Evolutionary conservation across 2,329 filamentous ascomycete genomes (phyloP).

Genomic region (Ascochyta rabiei): DNA sequence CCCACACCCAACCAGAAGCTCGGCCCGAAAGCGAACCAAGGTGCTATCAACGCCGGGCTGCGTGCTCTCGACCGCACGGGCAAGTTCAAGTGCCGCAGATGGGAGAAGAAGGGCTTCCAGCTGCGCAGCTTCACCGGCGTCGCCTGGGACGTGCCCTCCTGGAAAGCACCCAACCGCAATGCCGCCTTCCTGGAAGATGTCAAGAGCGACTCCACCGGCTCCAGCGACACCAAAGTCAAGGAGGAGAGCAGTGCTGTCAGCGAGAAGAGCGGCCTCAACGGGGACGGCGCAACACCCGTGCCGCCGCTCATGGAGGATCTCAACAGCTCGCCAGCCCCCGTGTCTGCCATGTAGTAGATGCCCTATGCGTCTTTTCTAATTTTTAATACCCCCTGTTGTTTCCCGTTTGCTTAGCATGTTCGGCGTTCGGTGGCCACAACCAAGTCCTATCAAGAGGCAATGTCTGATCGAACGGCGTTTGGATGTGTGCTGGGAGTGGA

Average conservation of each 20-base stretch:
- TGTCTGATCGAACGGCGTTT: slow-evolving; percentile 21
- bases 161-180: slow-evolving; percentile 73
- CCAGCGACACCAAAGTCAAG: slow-evolving; percentile 63
- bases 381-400: slow-evolving; percentile 1
- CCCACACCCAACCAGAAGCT: slow-evolving; percentile 73
- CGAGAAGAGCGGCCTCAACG: slow-evolving; percentile 64
- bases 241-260: slow-evolving; percentile 65
- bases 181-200: slow-evolving; percentile 65
- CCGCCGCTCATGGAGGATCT: slow-evolving; percentile 50
- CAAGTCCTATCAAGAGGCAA: slow-evolving; percentile 29
- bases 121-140: slow-evolving; percentile 94
- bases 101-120: slow-evolving; percentile 80
- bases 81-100: slow-evolving; percentile 83
- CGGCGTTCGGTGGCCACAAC: slow-evolving; percentile 31
- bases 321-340: slow-evolving; percentile 60
- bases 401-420: slow-evolving; percentile 29
- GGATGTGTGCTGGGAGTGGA: slow-evolving; percentile 18
- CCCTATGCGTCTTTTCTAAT: slow-evolving; percentile 9
- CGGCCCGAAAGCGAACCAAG: slow-evolving; percentile 94
- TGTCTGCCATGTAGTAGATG: slow-evolving; percentile 29
- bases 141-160: slow-evolving; percentile 79
- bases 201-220: slow-evolving; percentile 60
- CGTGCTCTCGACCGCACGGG: slow-evolving; percentile 91
- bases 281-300: slow-evolving; percentile 53
- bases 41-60: slow-evolving; percentile 95